Conservation (phyloP, 1,139 yeast species). For the Suhomyces wounanorum region DNA sequence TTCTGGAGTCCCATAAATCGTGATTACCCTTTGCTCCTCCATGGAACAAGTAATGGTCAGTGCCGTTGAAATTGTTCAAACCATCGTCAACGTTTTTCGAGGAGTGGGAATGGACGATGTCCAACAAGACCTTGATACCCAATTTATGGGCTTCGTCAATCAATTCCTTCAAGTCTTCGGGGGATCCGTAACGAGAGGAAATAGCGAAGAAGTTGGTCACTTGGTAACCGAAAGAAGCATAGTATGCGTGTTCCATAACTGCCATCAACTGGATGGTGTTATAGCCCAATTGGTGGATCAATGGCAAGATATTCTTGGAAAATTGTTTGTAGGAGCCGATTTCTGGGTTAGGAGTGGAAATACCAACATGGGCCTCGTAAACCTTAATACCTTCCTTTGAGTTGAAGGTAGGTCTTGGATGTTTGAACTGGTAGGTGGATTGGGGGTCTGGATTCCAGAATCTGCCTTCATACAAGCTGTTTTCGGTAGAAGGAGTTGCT, state of each 20-base stretch:
- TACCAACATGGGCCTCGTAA: conserved; percentile 96
- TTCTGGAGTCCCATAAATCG: conserved; percentile 91
- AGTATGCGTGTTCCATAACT: conserved; percentile 97
- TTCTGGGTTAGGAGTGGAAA: conserved; percentile 85
- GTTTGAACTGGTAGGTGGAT: conserved; percentile 57
- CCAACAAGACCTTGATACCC: conserved; percentile 85
- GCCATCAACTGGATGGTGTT: conserved; percentile 97
- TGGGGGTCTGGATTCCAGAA: conserved; percentile 80
- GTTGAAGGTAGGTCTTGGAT: conserved; percentile 57
- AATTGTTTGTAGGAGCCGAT: conserved; percentile 86
- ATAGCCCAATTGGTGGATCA: conserved; percentile 81
- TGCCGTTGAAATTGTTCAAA: conserved; percentile 88
- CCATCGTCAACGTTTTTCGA: conserved; percentile 95
- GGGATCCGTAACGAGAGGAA: conserved; percentile 89
- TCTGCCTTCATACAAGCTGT: conserved; percentile 69
- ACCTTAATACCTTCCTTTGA: conserved; percentile 59
- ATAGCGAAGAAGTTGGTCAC: conserved; percentile 89
- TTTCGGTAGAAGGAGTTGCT: conserved; percentile 66
- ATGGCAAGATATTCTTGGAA: conserved; percentile 77
- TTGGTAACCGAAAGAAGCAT: conserved; percentile 96
- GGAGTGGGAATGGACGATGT: conserved; percentile 95
- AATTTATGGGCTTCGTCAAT: conserved; percentile 88
- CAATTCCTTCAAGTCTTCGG: conserved; percentile 88
- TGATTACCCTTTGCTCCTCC: conserved; percentile 84
- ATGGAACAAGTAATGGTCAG: conserved; percentile 94